Conservation (phyloP, 2,329 filamentous ascomycete genomes). For the Hymenoscyphus fructigenus region DNA sequence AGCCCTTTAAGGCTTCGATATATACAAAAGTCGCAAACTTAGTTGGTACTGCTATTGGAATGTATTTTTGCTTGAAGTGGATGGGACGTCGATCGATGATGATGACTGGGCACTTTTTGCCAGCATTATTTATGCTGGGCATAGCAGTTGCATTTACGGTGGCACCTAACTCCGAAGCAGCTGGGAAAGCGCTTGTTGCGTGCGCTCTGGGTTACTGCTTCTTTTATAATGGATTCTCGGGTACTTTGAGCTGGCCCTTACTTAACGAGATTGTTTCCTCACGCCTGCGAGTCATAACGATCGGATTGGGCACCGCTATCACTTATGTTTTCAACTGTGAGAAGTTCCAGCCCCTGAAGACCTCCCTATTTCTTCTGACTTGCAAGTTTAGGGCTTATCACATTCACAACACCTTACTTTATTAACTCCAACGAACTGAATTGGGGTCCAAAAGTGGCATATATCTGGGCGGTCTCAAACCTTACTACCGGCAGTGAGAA, state of each 20-base stretch:
- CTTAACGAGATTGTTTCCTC: slow-evolving; percentile 10
- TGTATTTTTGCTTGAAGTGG: slow-evolving; percentile 1
- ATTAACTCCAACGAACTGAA: slow-evolving; percentile 11
- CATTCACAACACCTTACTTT: slow-evolving; percentile 17
- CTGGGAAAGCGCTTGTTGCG: background rate
- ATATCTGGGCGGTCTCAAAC: background rate
- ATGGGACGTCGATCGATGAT: background rate
- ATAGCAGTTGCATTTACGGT: background rate
- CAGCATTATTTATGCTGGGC: slow-evolving; percentile 9
- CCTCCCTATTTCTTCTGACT: background rate
- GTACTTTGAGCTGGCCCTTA: slow-evolving; percentile 1
- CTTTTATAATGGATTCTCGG: background rate
- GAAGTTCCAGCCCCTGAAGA: background rate
- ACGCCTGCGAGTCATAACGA: slow-evolving; percentile 9
- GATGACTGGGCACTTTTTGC: background rate
- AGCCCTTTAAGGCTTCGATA: background rate
- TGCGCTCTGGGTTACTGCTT: background rate
- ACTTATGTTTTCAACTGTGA: slow-evolving; percentile 7
- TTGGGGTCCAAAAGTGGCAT: background rate
- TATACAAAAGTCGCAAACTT: background rate
- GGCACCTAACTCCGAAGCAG: background rate
- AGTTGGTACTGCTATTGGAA: slow-evolving; percentile 1
- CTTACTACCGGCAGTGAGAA: background rate
- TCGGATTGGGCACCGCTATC: slow-evolving; percentile 8
- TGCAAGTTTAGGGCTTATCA: background rate